Conservation (phyloP, 345 rosid genomes). For the Salix viminalis region DNA sequence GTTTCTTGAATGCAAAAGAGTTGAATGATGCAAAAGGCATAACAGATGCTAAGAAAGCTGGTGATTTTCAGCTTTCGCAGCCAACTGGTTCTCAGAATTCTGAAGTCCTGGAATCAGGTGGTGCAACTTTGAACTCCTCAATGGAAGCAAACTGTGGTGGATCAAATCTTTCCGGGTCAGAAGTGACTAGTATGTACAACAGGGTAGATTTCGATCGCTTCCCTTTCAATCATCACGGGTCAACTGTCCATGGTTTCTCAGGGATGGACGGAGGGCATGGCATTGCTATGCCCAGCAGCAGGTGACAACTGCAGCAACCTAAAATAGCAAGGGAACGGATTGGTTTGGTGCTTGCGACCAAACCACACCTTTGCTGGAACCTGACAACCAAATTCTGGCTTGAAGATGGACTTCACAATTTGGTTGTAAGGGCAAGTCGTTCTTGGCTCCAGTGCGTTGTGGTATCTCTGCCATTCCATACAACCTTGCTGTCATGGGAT, state of each 20-base stretch:
- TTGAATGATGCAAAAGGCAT: conserved; percentile 23
- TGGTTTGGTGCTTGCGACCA: conserved; percentile 30
- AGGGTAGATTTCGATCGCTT: conserved; percentile 32
- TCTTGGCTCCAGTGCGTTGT: conserved; percentile 62
- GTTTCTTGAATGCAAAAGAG: conserved; percentile 71
- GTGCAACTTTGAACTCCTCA: conserved; percentile 55
- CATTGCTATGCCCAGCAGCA: conserved; percentile 54
- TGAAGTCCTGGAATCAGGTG: conserved; percentile 73
- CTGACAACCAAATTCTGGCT: conserved; percentile 34
- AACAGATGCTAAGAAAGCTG: conserved; percentile 31
- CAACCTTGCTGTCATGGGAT: conserved; percentile 1
- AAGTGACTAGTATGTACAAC: conserved; percentile 71
- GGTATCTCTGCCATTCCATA: conserved; percentile 22
- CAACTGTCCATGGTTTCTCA: conserved; percentile 40
- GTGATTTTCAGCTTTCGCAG: conserved; percentile 18
- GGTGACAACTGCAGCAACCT: conserved; percentile 59
- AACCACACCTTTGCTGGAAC: conserved; percentile 14
- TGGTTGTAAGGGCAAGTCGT: conserved; percentile 90
- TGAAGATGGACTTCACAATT: conserved; percentile 29
- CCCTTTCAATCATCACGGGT: conserved; percentile 32
- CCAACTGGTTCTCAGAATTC: conserved; percentile 73
- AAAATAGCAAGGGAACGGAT: conserved; percentile 32
- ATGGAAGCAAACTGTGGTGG: conserved; percentile 44
- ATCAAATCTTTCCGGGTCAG: conserved; percentile 50
- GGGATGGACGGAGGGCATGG: conserved; percentile 40